Evolutionary conservation across 768 basidiomycete species (phyloP), one percentile per base, ranked within the genome.

Genomic region (Agrocybe praecox): DNA sequence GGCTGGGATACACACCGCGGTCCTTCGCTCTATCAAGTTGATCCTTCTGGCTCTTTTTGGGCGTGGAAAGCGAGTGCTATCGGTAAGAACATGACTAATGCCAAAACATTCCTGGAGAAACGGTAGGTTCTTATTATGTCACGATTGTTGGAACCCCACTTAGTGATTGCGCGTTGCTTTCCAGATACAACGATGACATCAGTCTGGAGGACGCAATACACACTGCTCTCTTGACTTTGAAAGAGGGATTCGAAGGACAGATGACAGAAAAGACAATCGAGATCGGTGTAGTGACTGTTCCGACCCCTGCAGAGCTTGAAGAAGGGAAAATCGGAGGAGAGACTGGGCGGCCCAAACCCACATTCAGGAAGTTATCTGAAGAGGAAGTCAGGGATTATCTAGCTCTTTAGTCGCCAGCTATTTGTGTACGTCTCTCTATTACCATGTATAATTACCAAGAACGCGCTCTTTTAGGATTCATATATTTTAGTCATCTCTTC

Each of bases 211-310:
- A 98, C 72, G 97, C 96, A 32, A 98, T 98, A 62, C 97, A 99
- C 74, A 99, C 97, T 12, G 97, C 97, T 32, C 85, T 99, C 24
- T 76, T 99, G 62, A 99, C 97, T 33, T 80, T 98, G 62, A 98
- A 99, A 76, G 97, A 98, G 76, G 96, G 97, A 3, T 99, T 98
- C 66, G 97, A 99, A 74, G 97, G 97, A n/a, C 93, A 98, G 70
- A 98, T 99, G 96, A 98, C 96, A 24, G 97, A 98, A 76, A 96
- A 97, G 80, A 99, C 97, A 46, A 97, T 99, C 68, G 97, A 99
- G 77, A 94, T 99, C 50, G 97, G 97, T 32, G 88, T 99, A 40
- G 85, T 98, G 61, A 96, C 94, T 49, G 90, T 96, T 15, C 93
- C 94, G 8, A 90, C 89, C 12, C 68, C 82, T 56, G 76, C 79